phyloP scores from a whole-genome alignment of 345 rosid genomes.

The Crucihimalaya himalaica region DNA sequence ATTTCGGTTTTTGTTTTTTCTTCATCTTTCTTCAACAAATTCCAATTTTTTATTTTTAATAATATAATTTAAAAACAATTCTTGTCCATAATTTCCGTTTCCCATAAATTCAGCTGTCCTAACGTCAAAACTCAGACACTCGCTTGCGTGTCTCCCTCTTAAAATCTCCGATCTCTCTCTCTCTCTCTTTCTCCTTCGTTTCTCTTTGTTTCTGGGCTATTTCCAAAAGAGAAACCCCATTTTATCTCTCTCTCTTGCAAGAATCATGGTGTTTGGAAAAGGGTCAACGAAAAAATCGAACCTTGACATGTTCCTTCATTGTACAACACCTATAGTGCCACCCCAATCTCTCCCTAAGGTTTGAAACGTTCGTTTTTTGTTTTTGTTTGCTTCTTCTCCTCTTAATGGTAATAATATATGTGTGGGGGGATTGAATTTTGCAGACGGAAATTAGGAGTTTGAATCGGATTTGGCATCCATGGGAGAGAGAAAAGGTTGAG shows the following conservation, averaged over 20 bases:
- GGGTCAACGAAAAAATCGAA: constrained; percentile 75
- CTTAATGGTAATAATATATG: neutral
- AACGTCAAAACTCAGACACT: constrained; percentile 60
- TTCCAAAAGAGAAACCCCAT: constrained; percentile 40
- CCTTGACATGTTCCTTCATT: constrained; percentile 79
- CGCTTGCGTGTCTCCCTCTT: constrained; percentile 42
- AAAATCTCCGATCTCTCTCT: constrained; percentile 56
- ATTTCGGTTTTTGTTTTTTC: constrained; percentile 32
- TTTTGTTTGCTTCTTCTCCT: neutral
- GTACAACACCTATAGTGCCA: constrained; percentile 76
- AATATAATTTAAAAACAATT: neutral
- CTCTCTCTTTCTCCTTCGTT: constrained; percentile 26
- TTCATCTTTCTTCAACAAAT: neutral
- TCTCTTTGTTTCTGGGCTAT: constrained; percentile 52
- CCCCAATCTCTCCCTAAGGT: constrained; percentile 89
- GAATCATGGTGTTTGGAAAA: constrained; percentile 61
- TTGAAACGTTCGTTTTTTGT: constrained; percentile 18
- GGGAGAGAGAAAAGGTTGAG: constrained; percentile 89
- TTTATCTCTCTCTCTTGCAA: constrained; percentile 42
- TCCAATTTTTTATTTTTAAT: neutral
- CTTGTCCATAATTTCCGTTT: constrained; percentile 35
- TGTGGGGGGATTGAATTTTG: constrained; percentile 14
- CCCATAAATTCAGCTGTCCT: constrained; percentile 63
- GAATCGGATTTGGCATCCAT: constrained; percentile 87
- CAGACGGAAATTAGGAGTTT: constrained; percentile 85